phyloP scores from a whole-genome alignment of 352 stramenopile genomes.

The Elongisporangium anandrum region DNA sequence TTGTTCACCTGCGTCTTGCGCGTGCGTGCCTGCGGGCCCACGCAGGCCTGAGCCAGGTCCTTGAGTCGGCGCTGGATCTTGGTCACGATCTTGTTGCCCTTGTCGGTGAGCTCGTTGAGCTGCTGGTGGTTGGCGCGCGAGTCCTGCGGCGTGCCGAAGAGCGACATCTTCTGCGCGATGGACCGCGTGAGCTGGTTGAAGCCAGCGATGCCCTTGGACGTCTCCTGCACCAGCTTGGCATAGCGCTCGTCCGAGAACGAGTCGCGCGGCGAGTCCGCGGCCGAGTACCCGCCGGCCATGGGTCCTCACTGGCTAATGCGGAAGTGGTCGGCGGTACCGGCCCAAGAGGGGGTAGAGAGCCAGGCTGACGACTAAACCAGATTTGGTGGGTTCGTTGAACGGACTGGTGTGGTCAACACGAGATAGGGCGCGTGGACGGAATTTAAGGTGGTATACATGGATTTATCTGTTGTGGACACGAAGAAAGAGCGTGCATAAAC shows the following conservation, averaged over 20 bases:
- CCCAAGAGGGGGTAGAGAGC: background rate
- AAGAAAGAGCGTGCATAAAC: background rate
- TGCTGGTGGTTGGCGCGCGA: slow-evolving; percentile 77
- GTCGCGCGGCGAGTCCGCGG: slow-evolving; percentile 47
- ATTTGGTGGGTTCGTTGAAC: background rate
- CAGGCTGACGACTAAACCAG: background rate
- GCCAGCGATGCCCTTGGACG: slow-evolving; percentile 81
- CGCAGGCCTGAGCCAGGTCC: slow-evolving; percentile 61
- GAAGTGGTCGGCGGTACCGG: background rate
- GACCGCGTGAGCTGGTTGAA: slow-evolving; percentile 83
- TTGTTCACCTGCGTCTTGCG: slow-evolving; percentile 76
- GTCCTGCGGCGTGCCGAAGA: slow-evolving; percentile 82
- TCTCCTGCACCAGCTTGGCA: slow-evolving; percentile 73
- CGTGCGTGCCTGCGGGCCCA: slow-evolving; percentile 35
- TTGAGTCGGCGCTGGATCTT: slow-evolving; percentile 77
- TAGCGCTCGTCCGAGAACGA: slow-evolving; percentile 59
- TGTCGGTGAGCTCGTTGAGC: slow-evolving; percentile 78
- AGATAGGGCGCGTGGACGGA: background rate
- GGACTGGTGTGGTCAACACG: background rate
- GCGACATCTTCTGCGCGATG: slow-evolving; percentile 85
- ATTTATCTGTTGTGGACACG: background rate
- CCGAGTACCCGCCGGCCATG: slow-evolving; percentile 71
- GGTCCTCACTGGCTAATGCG: background rate
- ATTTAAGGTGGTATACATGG: background rate
- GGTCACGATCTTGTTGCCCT: slow-evolving; percentile 75